Evolutionary conservation across 2,329 filamentous ascomycete genomes (phyloP), one percentile per base, ranked within the genome.

Genomic region (Cytospora leucostoma): DNA sequence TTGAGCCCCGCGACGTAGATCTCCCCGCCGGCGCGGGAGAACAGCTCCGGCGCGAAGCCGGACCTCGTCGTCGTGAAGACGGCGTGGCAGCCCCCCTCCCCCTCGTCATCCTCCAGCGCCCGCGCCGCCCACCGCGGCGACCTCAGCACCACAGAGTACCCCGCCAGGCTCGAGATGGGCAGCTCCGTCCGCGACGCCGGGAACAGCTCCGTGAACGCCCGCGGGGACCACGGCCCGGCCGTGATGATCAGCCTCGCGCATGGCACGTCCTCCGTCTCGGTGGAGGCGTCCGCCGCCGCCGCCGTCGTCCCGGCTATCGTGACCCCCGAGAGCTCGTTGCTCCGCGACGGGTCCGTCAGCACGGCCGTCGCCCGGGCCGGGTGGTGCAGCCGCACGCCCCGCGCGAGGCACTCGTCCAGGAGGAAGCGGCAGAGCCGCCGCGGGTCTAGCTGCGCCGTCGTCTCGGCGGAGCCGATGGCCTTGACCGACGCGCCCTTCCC

Each of bases 1-100:
- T 94, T 93, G 44, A 93, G 72, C 0, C 91, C 91, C 0, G 88
- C 88, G 38, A 94, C 76, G 73, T 91, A 94, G 21, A 94, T 84
- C 62, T 91, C 84, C 0, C 86, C 88, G 10, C 85, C 85, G 4
- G 83, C 70, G 12, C 91, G 80, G 1, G 86, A 86, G 73, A 91
- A 92, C 12, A 91, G 78, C 73, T 93, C 91, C 0, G 90, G 89
- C 3, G 85, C 86, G 74, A 88, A 92, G 0, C 80, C 81, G 3
- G 76, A 75, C 0, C 75, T 77, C 62, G 85, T 80, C 4, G 83
- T 84, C 3, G 86, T 86, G 70, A 91, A 93, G 3, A 94, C 75
- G 1, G 90, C 87, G 72, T 92, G 87, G 71, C 86, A 89, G n/a
- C n/a, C n/a, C 2, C 79, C 77, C 37, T 76, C 68, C 1, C 69